A percentile compares a stretch with the other conserved stretches of the same genome.
phyloP scores from a whole-genome alignment of 2,329 filamentous ascomycete genomes.

The Dryadomyces quercivorus region DNA sequence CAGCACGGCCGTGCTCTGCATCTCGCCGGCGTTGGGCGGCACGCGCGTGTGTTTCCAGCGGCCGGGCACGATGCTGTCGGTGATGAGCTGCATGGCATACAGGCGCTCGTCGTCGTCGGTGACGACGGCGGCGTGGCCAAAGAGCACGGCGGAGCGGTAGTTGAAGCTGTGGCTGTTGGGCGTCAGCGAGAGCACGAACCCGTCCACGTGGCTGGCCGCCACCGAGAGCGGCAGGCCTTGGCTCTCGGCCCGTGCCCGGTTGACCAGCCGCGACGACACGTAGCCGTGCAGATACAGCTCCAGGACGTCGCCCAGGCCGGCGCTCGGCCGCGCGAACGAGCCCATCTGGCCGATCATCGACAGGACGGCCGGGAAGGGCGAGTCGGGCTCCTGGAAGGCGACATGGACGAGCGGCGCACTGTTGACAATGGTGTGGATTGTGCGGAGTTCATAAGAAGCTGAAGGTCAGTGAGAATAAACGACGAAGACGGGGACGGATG shows the following conservation, averaged over 20 bases:
- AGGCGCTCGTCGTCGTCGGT: slow-evolving; percentile 57
- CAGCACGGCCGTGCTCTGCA: slow-evolving; percentile 63
- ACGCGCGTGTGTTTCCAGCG: slow-evolving; percentile 59
- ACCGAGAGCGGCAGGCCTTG: slow-evolving; percentile 54
- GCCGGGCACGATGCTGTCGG: slow-evolving; percentile 55
- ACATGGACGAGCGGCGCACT: slow-evolving; percentile 63
- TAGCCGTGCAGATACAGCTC: slow-evolving; percentile 80
- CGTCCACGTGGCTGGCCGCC: slow-evolving; percentile 64
- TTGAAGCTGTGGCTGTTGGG: slow-evolving; percentile 77
- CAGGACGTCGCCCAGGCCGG: slow-evolving; percentile 49
- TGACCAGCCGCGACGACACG: slow-evolving; percentile 66
- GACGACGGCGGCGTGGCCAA: slow-evolving; percentile 60
- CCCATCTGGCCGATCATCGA: slow-evolving; percentile 83
- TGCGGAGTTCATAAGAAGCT: slow-evolving; percentile 60
- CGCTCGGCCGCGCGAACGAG: slow-evolving; percentile 51
- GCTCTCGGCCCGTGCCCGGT: slow-evolving; percentile 34
- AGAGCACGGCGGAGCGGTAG: slow-evolving; percentile 69
- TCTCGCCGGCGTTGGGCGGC: slow-evolving; percentile 61
- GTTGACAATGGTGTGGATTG: slow-evolving; percentile 68
- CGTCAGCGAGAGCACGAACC: slow-evolving; percentile 66
- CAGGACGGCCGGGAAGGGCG: slow-evolving; percentile 63
- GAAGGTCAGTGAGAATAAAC: neutral
- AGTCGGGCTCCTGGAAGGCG: slow-evolving; percentile 54
- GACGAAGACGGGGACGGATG: neutral
- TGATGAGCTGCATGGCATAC: slow-evolving; percentile 69